Evolutionary conservation across 352 stramenopile species (phyloP), one percentile per base, ranked within the genome.

Genomic region (Plasmopara muralis): DNA sequence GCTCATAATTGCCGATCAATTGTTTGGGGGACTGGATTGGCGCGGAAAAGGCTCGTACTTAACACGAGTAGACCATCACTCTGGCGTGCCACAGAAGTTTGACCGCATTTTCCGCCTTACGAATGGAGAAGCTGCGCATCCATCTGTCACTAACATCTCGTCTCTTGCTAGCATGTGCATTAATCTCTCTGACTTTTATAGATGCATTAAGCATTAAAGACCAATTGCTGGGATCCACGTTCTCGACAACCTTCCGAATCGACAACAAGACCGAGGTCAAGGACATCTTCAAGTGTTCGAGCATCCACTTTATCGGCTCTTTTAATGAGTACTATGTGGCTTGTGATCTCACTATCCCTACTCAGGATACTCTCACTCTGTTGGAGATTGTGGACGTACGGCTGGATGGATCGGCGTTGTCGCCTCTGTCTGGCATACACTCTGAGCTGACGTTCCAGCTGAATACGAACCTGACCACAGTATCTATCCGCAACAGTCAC

Each of bases 311-410:
- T 1, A 89, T 93, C 28, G 83, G 83, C 13, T 78, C 64, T 34
- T 93, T 85, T 62, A 91, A 93, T 53, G 83, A 93, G 49, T 89
- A 86, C 52, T 93, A 84, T 54, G 74, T 89, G 9, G 53, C 69
- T n/a, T 93, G 83, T 46, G 55, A 63, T 38, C 62, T 91, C 9
- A n/a, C 37, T 4, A 43, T 74, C n/a, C 64, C 70, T 9, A 57
- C 52, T 9, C 62, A 66, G 18, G 60, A 65, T 9, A 34, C 25
- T 9, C 9, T 87, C 5, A 43, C 56, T 9, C 28, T 71, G 15
- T 54, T 88, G 18, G 60, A 73, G 41, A 65, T 88, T 18, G 64
- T 66, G 13, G 58, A 78, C 57, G 69, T 67, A 28, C 53, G 46
- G 18, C 43, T 92, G 30, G 72, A 83, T 43, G 68, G 66, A 20